Conservation (phyloP, 345 rosid genomes). For the Eucalyptus cloeziana region DNA sequence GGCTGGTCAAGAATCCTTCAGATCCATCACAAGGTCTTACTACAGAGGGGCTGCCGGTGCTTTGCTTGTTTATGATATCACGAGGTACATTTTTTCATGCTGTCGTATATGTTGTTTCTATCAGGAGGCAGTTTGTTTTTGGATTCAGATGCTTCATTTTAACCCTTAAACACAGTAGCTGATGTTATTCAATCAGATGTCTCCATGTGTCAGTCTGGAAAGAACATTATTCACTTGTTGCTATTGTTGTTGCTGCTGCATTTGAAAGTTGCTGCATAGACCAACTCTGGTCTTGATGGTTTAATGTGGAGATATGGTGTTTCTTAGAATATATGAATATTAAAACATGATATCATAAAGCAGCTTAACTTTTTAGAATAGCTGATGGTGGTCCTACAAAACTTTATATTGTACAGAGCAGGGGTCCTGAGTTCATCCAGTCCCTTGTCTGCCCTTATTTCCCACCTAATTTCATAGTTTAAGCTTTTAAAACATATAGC, state of each 20-base stretch:
- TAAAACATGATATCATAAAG: not conserved
- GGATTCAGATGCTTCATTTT: not conserved
- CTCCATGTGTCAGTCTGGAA: not conserved
- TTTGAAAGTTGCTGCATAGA: not conserved
- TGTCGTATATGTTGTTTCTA: not conserved
- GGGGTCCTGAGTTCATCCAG: not conserved
- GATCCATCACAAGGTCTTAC: conserved; percentile 96
- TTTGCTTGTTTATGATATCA: conserved; percentile 94
- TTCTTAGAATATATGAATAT: not conserved
- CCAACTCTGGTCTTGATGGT: not conserved
- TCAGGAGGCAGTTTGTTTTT: not conserved
- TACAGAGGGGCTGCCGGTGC: conserved; percentile 99
- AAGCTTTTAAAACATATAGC: not conserved
- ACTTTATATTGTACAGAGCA: not conserved
- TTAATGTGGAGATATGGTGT: not conserved
- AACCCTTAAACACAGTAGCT: not conserved
- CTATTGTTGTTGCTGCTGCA: not conserved
- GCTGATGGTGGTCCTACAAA: not conserved
- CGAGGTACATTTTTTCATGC: conserved; percentile 30
- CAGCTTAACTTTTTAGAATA: not conserved
- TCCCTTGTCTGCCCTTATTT: not conserved
- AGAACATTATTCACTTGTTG: not conserved
- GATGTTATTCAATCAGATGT: not conserved
- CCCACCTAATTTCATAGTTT: not conserved
- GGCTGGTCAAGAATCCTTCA: conserved; percentile 99